phyloP scores from a whole-genome alignment of 345 rosid genomes.

The Isatis tinctoria region DNA sequence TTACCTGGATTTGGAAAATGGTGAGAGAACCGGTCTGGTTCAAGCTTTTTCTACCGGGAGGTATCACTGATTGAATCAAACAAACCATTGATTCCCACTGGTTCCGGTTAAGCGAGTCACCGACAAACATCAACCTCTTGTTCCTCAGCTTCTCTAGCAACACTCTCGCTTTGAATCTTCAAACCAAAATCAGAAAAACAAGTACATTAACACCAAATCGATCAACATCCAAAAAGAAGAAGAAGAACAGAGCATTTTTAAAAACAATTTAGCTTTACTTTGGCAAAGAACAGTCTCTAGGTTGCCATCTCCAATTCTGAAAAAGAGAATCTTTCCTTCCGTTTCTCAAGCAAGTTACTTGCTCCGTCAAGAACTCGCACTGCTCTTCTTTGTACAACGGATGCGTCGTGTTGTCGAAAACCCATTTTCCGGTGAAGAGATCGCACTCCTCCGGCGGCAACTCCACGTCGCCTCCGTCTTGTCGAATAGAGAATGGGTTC shows the following conservation, averaged over 20 bases:
- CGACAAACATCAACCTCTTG: slow-evolving; percentile 94
- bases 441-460: slow-evolving; percentile 80
- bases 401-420: slow-evolving; percentile 51
- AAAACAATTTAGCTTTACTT: slow-evolving; percentile 34
- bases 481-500: slow-evolving; percentile 33
- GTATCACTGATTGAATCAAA: slow-evolving; percentile 77
- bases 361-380: slow-evolving; percentile 77
- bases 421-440: slow-evolving; percentile 85
- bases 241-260: neutral
- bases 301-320: slow-evolving; percentile 98
- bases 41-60: slow-evolving; percentile 62
- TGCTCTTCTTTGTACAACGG: slow-evolving; percentile 82
- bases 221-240: neutral
- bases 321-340: slow-evolving; percentile 80
- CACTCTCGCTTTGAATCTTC: slow-evolving; percentile 66
- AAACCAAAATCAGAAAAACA: neutral
- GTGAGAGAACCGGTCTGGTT: slow-evolving; percentile 59
- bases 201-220: neutral
- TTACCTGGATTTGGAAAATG: slow-evolving; percentile 71
- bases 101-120: slow-evolving; percentile 92
- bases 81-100: slow-evolving; percentile 99
- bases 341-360: slow-evolving; percentile 86
- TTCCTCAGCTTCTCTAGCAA: slow-evolving; percentile 82
- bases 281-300: slow-evolving; percentile 80
- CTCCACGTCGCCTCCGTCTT: slow-evolving; percentile 41